These are phyloP conservation scores for Aspergillus texensis DNA, from an alignment of 2,329 filamentous ascomycete genomes.

Conservation along the genomic window DNA sequence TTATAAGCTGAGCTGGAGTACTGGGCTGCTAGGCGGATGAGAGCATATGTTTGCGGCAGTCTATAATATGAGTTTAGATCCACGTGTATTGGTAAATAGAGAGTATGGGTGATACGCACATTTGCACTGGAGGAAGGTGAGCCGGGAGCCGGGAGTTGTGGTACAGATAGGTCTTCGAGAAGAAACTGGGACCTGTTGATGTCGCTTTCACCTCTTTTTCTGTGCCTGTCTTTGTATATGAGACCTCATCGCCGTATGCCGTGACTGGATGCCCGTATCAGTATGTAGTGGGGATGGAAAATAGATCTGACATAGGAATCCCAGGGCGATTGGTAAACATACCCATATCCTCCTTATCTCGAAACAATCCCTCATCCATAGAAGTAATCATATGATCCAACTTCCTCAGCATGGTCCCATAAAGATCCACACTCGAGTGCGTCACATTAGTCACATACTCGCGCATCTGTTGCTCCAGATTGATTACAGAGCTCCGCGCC, in stretches of 20 bases:
- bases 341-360: slow-evolving; percentile 46
- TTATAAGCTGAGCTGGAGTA: slow-evolving; percentile 75
- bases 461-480: slow-evolving; percentile 38
- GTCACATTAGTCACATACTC: slow-evolving; percentile 35
- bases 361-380: slow-evolving; percentile 67
- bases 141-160: slow-evolving; percentile 73
- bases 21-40: slow-evolving; percentile 76
- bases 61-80: slow-evolving; percentile 38
- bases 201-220: not conserved
- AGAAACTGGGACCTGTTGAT: slow-evolving; percentile 53
- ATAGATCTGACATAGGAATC: too few species aligned
- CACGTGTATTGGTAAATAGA: not conserved
- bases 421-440: slow-evolving; percentile 32
- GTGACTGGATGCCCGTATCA: not conserved
- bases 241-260: not conserved
- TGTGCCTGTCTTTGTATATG: not conserved
- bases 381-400: slow-evolving; percentile 71
- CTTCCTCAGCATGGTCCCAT: slow-evolving; percentile 63
- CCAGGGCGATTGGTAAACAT: not conserved
- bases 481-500: slow-evolving; percentile 10
- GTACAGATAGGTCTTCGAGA: slow-evolving; percentile 77
- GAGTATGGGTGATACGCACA: slow-evolving; percentile 53
- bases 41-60: slow-evolving; percentile 73
- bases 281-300: not conserved
- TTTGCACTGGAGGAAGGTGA: slow-evolving; percentile 66